Conservation (phyloP, 768 basidiomycete species). For the Suillus fuscotomentosus region DNA sequence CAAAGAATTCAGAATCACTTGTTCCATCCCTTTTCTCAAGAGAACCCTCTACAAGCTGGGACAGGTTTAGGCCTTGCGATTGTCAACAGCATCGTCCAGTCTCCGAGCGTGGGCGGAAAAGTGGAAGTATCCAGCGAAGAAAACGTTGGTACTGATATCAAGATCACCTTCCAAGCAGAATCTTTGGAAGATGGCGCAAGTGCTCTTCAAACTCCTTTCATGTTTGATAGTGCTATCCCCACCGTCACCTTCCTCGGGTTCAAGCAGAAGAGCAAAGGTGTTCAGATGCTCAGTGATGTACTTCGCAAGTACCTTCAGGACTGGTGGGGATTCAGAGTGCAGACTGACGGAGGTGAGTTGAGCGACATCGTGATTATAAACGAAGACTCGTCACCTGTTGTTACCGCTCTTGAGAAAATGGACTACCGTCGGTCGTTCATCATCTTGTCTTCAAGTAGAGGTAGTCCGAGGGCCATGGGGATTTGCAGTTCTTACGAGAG, state of each 20-base stretch:
- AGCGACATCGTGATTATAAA: conserved; percentile 82
- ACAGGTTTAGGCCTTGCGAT: conserved; percentile 95
- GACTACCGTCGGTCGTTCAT: conserved; percentile 68
- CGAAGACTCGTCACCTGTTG: conserved; percentile 64
- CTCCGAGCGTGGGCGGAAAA: conserved; percentile 83
- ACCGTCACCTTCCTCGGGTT: conserved; percentile 75
- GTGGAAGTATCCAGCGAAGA: conserved; percentile 95
- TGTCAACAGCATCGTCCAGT: conserved; percentile 88
- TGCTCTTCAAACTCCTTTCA: conserved; percentile 46
- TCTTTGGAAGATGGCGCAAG: conserved; percentile 39
- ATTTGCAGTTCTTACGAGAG: conserved; percentile 71
- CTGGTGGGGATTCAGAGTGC: conserved; percentile 75
- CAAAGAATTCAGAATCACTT: conserved; percentile 67
- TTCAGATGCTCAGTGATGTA: conserved; percentile 62
- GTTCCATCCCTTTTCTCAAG: conserved; percentile 97
- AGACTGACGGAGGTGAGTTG: conserved; percentile 36
- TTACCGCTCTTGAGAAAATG: conserved; percentile 53
- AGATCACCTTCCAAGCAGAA: conserved; percentile 79
- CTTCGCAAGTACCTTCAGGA: conserved; percentile 62
- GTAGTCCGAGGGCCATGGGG: conserved; percentile 59
- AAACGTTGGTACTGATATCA: conserved; percentile 88
- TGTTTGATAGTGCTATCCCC: conserved; percentile 40
- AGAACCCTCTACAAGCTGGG: conserved; percentile 90
- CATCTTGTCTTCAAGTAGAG: conserved; percentile 69
- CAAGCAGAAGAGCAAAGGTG: conserved; percentile 59